These are phyloP conservation scores for Panicum hallii DNA, from an alignment of 202 grass and related monocot species.

Conservation along the genomic window DNA sequence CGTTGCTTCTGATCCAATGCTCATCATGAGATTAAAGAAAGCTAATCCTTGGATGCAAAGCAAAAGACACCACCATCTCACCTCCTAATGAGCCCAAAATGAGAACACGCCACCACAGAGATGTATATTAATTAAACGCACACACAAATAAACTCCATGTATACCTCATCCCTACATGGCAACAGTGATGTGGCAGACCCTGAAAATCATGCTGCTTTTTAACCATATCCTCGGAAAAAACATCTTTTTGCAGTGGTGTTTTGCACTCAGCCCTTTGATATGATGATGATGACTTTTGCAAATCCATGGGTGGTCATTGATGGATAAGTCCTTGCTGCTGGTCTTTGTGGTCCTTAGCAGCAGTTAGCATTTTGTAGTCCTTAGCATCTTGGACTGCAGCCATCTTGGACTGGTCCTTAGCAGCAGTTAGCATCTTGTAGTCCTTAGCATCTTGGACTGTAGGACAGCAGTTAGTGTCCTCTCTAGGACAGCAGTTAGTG, in stretches of 20 bases:
- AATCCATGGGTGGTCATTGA: slow-evolving; percentile 31
- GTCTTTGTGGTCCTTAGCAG: too few species aligned
- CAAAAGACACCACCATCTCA: slow-evolving; percentile 45
- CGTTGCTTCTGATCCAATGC: slow-evolving; percentile 48
- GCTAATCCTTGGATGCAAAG: slow-evolving; percentile 51
- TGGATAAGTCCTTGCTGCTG: too few species aligned
- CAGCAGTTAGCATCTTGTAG: too few species aligned
- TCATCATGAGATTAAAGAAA: slow-evolving; percentile 63
- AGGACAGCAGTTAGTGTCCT: too few species aligned
- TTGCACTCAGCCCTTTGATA: slow-evolving; percentile 27
- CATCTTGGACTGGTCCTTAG: too few species aligned
- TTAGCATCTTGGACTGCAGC: too few species aligned
- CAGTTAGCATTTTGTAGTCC: too few species aligned
- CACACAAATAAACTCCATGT: slow-evolving; percentile 15
- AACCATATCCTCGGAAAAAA: slow-evolving; percentile 46
- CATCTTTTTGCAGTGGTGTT: slow-evolving; percentile 40
- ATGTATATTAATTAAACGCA: neutral
- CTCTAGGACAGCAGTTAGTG: too few species aligned
- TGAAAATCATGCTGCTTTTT: slow-evolving; percentile 43
- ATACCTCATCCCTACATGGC: slow-evolving; percentile 43
- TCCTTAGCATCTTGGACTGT: too few species aligned
- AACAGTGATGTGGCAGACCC: slow-evolving; percentile 53
- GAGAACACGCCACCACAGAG: slow-evolving; percentile 14
- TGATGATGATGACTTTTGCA: slow-evolving; percentile 47
- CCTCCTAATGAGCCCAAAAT: slow-evolving; percentile 39